Conservation (phyloP, 345 rosid species). For the Salix caprea region DNA sequence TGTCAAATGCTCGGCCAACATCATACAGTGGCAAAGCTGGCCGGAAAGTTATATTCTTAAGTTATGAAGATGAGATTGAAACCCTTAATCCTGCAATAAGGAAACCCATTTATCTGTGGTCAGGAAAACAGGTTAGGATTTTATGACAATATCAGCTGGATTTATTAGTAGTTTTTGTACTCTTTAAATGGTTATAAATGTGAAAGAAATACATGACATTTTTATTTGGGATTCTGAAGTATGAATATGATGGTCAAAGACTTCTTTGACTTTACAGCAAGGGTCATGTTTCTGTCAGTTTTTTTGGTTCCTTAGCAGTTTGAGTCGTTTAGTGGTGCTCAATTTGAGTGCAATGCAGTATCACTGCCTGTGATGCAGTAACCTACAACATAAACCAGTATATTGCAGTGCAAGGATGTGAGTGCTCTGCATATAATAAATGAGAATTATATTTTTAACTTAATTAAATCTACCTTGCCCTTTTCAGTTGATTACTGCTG, state of each 20-base stretch:
- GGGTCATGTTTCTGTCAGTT: neutral
- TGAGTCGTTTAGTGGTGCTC: neutral
- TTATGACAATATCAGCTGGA: neutral
- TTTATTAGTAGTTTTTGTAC: neutral
- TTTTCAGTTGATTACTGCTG: conserved; percentile 63
- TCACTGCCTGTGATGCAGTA: too few relatives aligned
- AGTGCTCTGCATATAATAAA: too few relatives aligned
- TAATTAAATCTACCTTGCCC: neutral
- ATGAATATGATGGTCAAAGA: neutral
- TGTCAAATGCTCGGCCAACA: conserved; percentile 38
- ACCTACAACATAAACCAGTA: too few relatives aligned
- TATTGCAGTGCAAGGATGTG: too few relatives aligned
- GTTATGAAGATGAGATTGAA: conserved; percentile 46
- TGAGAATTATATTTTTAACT: too few relatives aligned
- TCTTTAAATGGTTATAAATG: neutral
- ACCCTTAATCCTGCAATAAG: conserved; percentile 56
- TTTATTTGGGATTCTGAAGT: neutral
- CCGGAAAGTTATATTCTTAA: conserved; percentile 51
- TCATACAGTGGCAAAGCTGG: conserved; percentile 52
- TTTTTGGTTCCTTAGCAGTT: neutral
- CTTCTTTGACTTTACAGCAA: neutral
- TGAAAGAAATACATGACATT: neutral
- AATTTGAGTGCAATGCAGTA: neutral
- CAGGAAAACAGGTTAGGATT: conserved; percentile 89
- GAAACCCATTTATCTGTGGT: conserved; percentile 92